Conservation (phyloP, 2,329 filamentous ascomycete species). For the Calonectria pseudoreteaudii region DNA sequence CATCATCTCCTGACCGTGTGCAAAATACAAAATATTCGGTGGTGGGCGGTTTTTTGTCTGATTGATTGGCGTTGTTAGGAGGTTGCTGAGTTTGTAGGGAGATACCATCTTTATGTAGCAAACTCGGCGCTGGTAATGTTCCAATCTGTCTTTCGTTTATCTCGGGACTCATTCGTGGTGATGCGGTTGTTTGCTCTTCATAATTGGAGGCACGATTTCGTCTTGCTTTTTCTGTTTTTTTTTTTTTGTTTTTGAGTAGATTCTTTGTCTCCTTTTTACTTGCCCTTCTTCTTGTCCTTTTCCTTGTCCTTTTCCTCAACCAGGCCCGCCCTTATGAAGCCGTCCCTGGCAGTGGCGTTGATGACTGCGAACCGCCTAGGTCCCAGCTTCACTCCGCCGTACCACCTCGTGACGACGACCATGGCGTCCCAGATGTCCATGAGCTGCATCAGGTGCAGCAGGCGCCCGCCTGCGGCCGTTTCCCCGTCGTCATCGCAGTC, state of each 20-base stretch:
- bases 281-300: constrained; percentile 50
- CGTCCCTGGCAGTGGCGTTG: constrained; percentile 86
- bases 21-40: constrained; percentile 8
- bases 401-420: constrained; percentile 95
- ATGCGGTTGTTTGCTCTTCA: background rate
- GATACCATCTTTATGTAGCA: constrained; percentile 43
- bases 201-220: background rate
- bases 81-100: constrained; percentile 30
- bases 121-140: constrained; percentile 23
- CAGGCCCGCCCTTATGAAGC: constrained; percentile 81
- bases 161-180: background rate
- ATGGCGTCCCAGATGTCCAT: constrained; percentile 95
- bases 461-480: constrained; percentile 85
- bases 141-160: constrained; percentile 6
- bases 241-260: constrained; percentile 42
- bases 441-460: constrained; percentile 91
- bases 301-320: constrained; percentile 64
- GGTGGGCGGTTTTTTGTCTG: constrained; percentile 27
- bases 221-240: background rate
- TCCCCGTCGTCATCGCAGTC: constrained; percentile 98
- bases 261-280: constrained; percentile 34
- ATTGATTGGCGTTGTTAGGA: constrained; percentile 33
- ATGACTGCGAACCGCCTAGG: constrained; percentile 92
- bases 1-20: background rate
- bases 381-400: constrained; percentile 89